phyloP scores from a whole-genome alignment of 2,329 filamentous ascomycete genomes.

The Rosellinia necatrix region DNA sequence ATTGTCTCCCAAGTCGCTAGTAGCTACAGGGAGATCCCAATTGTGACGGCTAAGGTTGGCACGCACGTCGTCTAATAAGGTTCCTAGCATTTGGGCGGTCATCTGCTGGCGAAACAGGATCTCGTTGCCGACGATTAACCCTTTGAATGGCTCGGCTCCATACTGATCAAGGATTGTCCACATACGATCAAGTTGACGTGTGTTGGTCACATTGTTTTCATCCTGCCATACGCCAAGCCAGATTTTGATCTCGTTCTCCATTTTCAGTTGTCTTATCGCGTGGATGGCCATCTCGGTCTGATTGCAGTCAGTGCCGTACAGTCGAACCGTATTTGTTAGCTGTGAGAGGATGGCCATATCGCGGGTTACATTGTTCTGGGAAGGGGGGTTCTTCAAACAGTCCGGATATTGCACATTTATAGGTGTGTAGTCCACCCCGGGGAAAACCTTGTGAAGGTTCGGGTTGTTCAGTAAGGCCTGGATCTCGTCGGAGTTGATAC shows the following conservation, averaged over 20 bases:
- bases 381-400: conserved; percentile 76
- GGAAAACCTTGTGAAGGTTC: conserved; percentile 88
- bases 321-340: conserved; percentile 81
- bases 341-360: conserved; percentile 90
- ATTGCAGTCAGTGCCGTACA: conserved; percentile 97
- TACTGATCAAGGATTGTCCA: conserved; percentile 79
- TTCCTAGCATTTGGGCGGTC: conserved; percentile 65
- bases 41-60: conserved; percentile 70
- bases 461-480: conserved; percentile 79
- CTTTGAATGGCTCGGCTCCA: conserved; percentile 71
- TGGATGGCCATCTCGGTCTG: conserved; percentile 93
- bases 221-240: conserved; percentile 97
- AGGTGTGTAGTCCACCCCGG: conserved; percentile 93
- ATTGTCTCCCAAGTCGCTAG: conserved; percentile 85
- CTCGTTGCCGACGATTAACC: conserved; percentile 82
- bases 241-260: conserved; percentile 77
- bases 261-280: conserved; percentile 73
- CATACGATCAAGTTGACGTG: conserved; percentile 80
- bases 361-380: conserved; percentile 91
- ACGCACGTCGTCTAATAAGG: conserved; percentile 69
- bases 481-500: conserved; percentile 77
- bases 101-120: conserved; percentile 79
- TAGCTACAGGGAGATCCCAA: conserved; percentile 78
- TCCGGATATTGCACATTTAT: conserved; percentile 88
- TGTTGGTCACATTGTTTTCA: conserved; percentile 79